phyloP scores from a whole-genome alignment of 352 stramenopile species.

The Pythium vanterpoolii region DNA sequence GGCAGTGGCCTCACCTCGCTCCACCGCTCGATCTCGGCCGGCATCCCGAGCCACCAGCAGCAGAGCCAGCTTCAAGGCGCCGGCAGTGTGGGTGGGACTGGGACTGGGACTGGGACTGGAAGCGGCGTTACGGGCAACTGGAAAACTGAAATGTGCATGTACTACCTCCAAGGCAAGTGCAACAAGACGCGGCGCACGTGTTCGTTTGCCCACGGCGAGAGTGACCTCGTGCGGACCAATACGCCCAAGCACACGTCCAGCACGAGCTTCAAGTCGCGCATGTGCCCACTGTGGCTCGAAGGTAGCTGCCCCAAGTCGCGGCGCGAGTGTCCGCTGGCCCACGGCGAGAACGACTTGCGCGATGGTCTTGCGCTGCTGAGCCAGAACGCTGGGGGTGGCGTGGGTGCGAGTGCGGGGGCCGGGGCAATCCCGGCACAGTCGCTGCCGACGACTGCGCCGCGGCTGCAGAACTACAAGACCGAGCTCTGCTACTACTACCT shows the following conservation, averaged over 20 bases:
- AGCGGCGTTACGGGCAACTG: constrained; percentile 51
- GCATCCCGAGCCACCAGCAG: constrained; percentile 11
- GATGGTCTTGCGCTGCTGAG: constrained; percentile 39
- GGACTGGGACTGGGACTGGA: no score
- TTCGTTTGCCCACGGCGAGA: constrained; percentile 83
- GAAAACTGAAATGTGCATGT: constrained; percentile 90
- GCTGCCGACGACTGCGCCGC: constrained; percentile 49
- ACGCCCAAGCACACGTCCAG: constrained; percentile 34
- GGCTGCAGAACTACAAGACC: constrained; percentile 88
- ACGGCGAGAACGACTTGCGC: constrained; percentile 73
- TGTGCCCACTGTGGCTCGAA: constrained; percentile 77
- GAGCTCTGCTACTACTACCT: constrained; percentile 89
- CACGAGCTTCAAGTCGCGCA: constrained; percentile 68
- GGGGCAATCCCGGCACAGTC: constrained; percentile 1
- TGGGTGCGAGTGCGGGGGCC: not conserved
- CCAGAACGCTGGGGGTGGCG: constrained; percentile 5
- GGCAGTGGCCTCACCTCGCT: not conserved
- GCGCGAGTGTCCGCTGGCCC: constrained; percentile 71
- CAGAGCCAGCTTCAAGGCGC: constrained; percentile 20
- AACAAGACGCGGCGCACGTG: constrained; percentile 88
- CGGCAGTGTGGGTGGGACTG: no score
- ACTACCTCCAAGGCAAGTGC: constrained; percentile 88
- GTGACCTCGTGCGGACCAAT: constrained; percentile 54
- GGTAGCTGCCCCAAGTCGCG: constrained; percentile 69
- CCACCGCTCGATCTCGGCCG: constrained; percentile 22